A percentile compares a stretch with the other conserved stretches of the same genome.
These are phyloP conservation scores for Babesia bovis DNA, from an alignment of 169 alveolate genomes.

Conservation along the genomic window DNA sequence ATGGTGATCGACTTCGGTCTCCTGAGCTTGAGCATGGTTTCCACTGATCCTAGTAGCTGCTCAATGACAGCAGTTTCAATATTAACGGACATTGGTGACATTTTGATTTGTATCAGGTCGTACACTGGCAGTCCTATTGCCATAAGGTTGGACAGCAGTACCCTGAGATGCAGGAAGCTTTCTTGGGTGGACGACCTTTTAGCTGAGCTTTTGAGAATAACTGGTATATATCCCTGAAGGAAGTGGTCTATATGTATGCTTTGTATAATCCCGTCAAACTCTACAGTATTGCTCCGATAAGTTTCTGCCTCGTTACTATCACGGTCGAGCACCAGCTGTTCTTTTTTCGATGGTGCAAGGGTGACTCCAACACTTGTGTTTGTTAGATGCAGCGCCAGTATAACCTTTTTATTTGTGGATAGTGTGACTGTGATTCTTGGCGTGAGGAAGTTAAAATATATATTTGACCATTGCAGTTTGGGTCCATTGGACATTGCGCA, in stretches of 20 bases:
- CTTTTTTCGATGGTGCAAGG: conserved; percentile 58
- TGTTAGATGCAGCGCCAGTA: conserved; percentile 72
- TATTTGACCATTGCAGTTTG: conserved; percentile 49
- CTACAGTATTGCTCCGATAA: conserved; percentile 37
- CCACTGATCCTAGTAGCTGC: conserved; percentile 81
- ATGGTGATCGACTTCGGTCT: conserved; percentile 23
- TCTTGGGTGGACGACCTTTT: conserved; percentile 72
- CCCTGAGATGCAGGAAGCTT: conserved; percentile 56
- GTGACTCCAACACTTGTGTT: conserved; percentile 51
- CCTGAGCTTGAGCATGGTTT: conserved; percentile 73
- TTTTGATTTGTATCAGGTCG: conserved; percentile 73
- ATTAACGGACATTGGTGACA: conserved; percentile 83
- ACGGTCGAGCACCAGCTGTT: conserved; percentile 24
- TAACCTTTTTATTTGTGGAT: conserved; percentile 70
- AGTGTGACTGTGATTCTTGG: conserved; percentile 76
- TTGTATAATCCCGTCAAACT: conserved; percentile 62
- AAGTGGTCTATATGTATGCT: conserved; percentile 85
- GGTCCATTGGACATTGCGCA: conserved; percentile 7
- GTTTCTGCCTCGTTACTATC: conserved; percentile 29
- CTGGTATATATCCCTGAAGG: conserved; percentile 87
- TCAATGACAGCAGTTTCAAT: conserved; percentile 86
- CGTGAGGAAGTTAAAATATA: conserved; percentile 56
- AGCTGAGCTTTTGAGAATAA: conserved; percentile 80
- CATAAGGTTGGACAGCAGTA: conserved; percentile 31
- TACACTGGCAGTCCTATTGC: conserved; percentile 71